phyloP scores from a whole-genome alignment of 768 basidiomycete genomes.

The Pisolithus marmoratus region DNA sequence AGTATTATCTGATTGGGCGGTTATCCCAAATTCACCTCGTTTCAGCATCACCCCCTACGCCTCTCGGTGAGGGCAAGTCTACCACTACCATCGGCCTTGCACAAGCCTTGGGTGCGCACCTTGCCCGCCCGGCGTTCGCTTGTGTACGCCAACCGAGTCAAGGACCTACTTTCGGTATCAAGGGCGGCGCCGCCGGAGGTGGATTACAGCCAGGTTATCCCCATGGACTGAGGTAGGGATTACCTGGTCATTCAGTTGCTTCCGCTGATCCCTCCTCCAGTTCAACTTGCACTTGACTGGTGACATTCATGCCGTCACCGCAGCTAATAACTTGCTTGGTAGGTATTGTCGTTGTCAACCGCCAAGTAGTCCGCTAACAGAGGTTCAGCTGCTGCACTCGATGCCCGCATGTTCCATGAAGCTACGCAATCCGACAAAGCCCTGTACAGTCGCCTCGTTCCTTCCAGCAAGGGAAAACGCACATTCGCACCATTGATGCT shows the following conservation, averaged over 20 bases:
- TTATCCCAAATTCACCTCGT: slow-evolving; percentile 8
- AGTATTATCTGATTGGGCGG: slow-evolving; percentile 11
- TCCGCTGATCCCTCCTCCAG: slow-evolving; percentile 30
- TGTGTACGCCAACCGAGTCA: slow-evolving; percentile 98
- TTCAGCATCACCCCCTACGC: slow-evolving; percentile 89
- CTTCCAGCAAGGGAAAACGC: slow-evolving; percentile 88
- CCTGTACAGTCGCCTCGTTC: slow-evolving; percentile 87
- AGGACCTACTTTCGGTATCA: slow-evolving; percentile 98
- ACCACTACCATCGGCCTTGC: slow-evolving; percentile 97
- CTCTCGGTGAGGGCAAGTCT: slow-evolving; percentile 96
- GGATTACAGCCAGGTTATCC: slow-evolving; percentile 99
- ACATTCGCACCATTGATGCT: slow-evolving; percentile 96
- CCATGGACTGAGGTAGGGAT: slow-evolving; percentile 90
- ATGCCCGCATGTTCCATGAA: slow-evolving; percentile 97
- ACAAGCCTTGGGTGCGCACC: slow-evolving; percentile 92
- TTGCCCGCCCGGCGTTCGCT: slow-evolving; percentile 88
- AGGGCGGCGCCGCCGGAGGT: slow-evolving; percentile 97
- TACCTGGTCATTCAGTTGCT: not conserved
- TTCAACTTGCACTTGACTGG: slow-evolving; percentile 96
- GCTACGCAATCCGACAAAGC: slow-evolving; percentile 94
- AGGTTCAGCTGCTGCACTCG: slow-evolving; percentile 82
- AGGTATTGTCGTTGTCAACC: slow-evolving; percentile 7
- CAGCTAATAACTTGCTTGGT: slow-evolving; percentile 96
- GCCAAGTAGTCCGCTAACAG: slow-evolving; percentile 1
- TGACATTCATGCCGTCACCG: slow-evolving; percentile 96